Evolutionary conservation across 1,284 basidiomycete genomes (phyloP), one percentile per base, ranked within the genome.

Genomic region (Trametes versicolor): DNA sequence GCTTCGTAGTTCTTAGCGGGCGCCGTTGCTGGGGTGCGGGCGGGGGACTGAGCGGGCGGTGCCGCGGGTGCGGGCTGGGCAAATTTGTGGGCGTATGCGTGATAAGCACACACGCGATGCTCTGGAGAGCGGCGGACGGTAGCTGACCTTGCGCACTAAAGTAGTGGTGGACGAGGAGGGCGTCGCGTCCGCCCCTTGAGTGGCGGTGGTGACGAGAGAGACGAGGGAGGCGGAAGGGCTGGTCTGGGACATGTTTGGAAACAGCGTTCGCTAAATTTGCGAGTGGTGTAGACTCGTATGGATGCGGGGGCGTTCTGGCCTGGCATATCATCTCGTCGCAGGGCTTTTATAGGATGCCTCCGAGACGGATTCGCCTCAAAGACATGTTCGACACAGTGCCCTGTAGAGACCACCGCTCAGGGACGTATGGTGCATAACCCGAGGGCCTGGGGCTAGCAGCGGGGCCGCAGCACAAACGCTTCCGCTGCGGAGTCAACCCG

Each of bases 1-100:
- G 47, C 47, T 61, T 73, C 71, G 47, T 63, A 73, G 55, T 70
- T 56, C 47, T 71, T 71, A 13, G 58, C 8, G n/a, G 48, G 56
- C n/a, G 58, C 19, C 29, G 41, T 5, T 15, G 15, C 19, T 5
- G 43, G 56, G 25, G 61, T 10, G 6, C 48, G n/a, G 13, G 13
- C 19, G 6, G 50, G 19, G 29, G 29, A 32, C 12, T 36, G 13
- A 6, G 34, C 23, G 39, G 45, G 2, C 9, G n/a, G 8, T 43
- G 13, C 41, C 17, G 53, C 4, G 39, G 15, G 21, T 4, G n/a
- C 37, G 36, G 4, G 5, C 52, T 54, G 39, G 5, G n/a, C 12
- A 7, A 53, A 1, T 32, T 32, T 32, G 29, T 32, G 29, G 29
- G 29, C 29, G 29, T 37, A 37, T 21, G 15, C 1, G n/a, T 34